Base-by-base conservation (phyloP, 306 rosid genomes). In the Alnus glutinosa region DNA sequence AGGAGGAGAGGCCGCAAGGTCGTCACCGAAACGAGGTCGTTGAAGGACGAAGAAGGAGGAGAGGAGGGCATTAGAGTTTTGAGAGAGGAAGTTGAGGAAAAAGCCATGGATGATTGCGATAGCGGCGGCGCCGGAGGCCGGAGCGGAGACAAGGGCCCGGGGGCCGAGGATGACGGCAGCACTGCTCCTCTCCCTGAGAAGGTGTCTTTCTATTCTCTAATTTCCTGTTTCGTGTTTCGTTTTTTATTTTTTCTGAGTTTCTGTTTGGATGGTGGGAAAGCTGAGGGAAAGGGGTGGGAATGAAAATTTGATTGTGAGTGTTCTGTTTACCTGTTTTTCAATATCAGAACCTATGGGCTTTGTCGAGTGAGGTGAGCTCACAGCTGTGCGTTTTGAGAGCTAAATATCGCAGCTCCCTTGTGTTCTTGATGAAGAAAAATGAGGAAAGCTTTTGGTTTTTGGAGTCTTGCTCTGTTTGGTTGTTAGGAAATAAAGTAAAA, bases 171-270 rank as follows among this genome's bases (percentile, higher is more conserved):
- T 4, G 98, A 90, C 48, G 92, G 89, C 49, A 73, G 79, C 78
- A 57, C 89, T 0, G 78, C 96, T 86, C 98, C 97, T 34, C 70
- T 94, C 64, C 98, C 98, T 9, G 98, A 94, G 81, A 94, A 90
- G 98, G 98, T 94, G 37, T 44, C 8, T 50, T 5, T 71, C 3
- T 57, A 13, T 76, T 13, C 55, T 63, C 75, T 23, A n/a, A 36
- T 78, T 70, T 67, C 37, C 1, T 3, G 0, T 36, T 18, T 80
- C 74, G 58, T 23, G 28, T 23, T 23, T 23, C 28, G 28, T 23
- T 14, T 58, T 58, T 1, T n/a, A 5, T 1, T 54, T 32, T 5
- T 7, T 3, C 7, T 12, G 28, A 3, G 47, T 76, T 80, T 55
- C 66, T 16, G 44, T 18, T 57, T 39, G 72, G 62, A 62, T 48